Conservation (phyloP, 148 eudicot species). For the Rhododendron ferrugineum region DNA sequence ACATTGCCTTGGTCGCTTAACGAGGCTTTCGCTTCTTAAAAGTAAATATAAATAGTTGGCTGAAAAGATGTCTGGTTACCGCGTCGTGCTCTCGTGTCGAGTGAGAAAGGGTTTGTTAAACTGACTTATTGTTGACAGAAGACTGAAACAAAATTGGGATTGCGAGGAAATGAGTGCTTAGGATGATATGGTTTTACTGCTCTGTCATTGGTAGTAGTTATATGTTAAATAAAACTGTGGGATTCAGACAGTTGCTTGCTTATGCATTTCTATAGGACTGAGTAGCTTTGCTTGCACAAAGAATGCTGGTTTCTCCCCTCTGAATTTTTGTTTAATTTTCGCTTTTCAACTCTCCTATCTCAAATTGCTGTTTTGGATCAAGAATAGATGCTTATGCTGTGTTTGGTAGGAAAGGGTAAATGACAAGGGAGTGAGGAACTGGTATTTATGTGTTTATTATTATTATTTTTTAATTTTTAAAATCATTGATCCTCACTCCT, state of each 20-base stretch:
- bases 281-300: constrained; percentile 9
- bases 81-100: neutral
- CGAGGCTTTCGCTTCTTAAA: constrained; percentile 12
- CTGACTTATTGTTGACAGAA: constrained; percentile 20
- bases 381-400: neutral
- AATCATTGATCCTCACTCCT: neutral
- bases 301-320: neutral
- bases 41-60: constrained; percentile 14
- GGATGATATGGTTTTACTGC: constrained; percentile 11
- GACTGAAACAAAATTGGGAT: constrained; percentile 11
- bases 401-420: neutral
- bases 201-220: neutral
- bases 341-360: neutral
- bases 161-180: neutral
- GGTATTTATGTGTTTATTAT: neutral
- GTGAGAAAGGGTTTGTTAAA: constrained; percentile 10
- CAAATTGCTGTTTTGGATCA: neutral
- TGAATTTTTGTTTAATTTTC: neutral
- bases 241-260: constrained; percentile 6
- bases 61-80: neutral
- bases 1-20: constrained; percentile 1
- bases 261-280: constrained; percentile 10
- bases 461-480: neutral
- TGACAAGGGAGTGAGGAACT: neutral
- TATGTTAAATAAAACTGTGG: constrained; percentile 4